phyloP scores from a whole-genome alignment of 2,329 filamentous ascomycete genomes.

The Fusarium nurragi region DNA sequence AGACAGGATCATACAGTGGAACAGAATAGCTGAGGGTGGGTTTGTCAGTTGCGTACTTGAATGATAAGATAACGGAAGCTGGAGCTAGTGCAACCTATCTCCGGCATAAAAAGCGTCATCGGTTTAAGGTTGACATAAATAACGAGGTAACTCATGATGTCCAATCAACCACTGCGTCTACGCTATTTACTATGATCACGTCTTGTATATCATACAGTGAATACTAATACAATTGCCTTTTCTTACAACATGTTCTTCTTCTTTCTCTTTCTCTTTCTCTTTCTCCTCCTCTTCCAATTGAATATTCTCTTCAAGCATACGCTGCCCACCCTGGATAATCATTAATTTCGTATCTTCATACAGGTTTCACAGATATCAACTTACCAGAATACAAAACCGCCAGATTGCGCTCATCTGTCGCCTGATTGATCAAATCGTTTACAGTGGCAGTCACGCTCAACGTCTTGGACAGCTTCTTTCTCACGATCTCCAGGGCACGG shows the following conservation, averaged over 20 bases:
- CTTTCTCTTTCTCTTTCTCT: not conserved
- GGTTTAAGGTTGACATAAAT: constrained; percentile 5
- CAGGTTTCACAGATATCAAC: constrained; percentile 40
- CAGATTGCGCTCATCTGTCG: constrained; percentile 90
- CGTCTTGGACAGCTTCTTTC: constrained; percentile 95
- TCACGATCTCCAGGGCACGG: constrained; percentile 88
- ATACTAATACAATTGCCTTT: not conserved
- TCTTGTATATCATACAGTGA: not conserved
- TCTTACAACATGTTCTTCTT: not conserved
- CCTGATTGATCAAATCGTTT: constrained; percentile 96
- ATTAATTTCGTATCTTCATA: constrained; percentile 34
- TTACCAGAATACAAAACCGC: constrained; percentile 86
- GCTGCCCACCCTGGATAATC: constrained; percentile 55
- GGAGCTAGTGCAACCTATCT: constrained; percentile 28
- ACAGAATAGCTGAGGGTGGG: constrained; percentile 4
- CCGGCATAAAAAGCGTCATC: constrained; percentile 17
- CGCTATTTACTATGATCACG: not conserved
- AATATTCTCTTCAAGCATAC: constrained; percentile 51
- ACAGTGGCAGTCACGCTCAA: constrained; percentile 95
- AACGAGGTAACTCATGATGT: not conserved
- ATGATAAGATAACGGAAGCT: constrained; percentile 44
- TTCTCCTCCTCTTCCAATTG: not conserved
- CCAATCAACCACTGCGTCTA: not conserved
- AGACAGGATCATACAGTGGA: constrained; percentile 1
- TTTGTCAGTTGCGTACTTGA: constrained; percentile 34